These are phyloP conservation scores for Cicer chorassanicum DNA, from an alignment of 306 rosid species.

Conservation along the genomic window DNA sequence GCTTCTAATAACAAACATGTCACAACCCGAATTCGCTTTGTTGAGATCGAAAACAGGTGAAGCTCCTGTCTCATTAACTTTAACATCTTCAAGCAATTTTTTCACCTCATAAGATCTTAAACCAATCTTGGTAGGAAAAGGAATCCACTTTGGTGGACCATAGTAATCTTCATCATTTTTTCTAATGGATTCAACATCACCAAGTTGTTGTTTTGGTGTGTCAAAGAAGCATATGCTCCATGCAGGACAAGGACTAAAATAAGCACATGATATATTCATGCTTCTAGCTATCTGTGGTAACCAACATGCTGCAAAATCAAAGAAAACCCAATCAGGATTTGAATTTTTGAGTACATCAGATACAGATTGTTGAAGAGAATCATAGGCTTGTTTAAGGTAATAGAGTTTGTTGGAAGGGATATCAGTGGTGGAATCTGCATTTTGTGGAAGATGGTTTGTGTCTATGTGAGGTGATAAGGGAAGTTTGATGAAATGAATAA, in stretches of 20 bases:
- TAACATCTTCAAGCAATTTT: constrained; percentile 41
- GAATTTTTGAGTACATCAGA: constrained; percentile 40
- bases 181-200: constrained; percentile 36
- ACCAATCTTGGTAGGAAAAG: constrained; percentile 49
- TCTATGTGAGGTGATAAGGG: constrained; percentile 49
- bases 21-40: constrained; percentile 47
- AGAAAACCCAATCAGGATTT: constrained; percentile 63
- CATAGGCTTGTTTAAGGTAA: constrained; percentile 53
- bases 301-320: constrained; percentile 55
- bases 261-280: constrained; percentile 43
- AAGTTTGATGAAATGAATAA: constrained; percentile 46
- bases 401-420: constrained; percentile 51
- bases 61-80: constrained; percentile 48
- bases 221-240: constrained; percentile 56
- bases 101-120: constrained; percentile 44
- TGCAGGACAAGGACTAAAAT: constrained; percentile 53
- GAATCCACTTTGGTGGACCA: constrained; percentile 53
- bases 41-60: constrained; percentile 49
- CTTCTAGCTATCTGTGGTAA: constrained; percentile 37
- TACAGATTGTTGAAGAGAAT: constrained; percentile 52
- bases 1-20: constrained; percentile 51
- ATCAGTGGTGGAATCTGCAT: constrained; percentile 58
- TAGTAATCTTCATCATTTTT: constrained; percentile 45
- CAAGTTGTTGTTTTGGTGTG: constrained; percentile 46
- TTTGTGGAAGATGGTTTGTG: constrained; percentile 45